These are phyloP conservation scores for Basipetospora chlamydospora DNA, from an alignment of 2,329 filamentous ascomycete species.

Conservation along the genomic window DNA sequence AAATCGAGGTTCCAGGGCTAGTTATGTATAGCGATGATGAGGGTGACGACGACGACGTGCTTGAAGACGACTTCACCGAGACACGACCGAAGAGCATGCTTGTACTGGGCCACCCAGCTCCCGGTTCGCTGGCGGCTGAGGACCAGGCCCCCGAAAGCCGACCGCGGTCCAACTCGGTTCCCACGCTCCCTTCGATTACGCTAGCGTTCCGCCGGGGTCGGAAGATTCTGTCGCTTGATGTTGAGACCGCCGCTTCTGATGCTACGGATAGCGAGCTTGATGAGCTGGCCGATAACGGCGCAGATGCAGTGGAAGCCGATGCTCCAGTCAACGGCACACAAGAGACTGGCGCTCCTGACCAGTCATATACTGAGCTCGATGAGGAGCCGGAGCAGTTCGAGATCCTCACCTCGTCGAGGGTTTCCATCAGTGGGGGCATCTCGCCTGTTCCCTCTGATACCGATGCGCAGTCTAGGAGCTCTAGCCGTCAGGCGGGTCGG, in stretches of 20 bases:
- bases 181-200: constrained; percentile 12
- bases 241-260: too few species aligned
- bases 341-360: too few species aligned
- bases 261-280: too few species aligned
- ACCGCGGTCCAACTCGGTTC: too few species aligned
- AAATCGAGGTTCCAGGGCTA: constrained; percentile 67
- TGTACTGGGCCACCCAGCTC: too few species aligned
- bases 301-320: too few species aligned
- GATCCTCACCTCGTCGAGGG: constrained; percentile 40
- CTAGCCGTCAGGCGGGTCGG: constrained; percentile 2
- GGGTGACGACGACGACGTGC: constrained; percentile 26
- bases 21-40: constrained; percentile 49
- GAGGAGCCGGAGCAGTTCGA: constrained; percentile 39
- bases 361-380: constrained; percentile 5
- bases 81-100: constrained; percentile 33
- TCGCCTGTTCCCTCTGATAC: constrained; percentile 35
- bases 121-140: too few species aligned
- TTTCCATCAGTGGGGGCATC: constrained; percentile 37
- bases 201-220: not conserved
- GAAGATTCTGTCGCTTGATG: constrained; percentile 6
- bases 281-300: too few species aligned
- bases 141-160: too few species aligned
- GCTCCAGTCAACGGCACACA: too few species aligned
- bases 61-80: constrained; percentile 17
- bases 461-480: constrained; percentile 16